Evolutionary conservation across 164 flowering plant genomes (phyloP).

Genomic region (Tetrastigma voinierianum): DNA sequence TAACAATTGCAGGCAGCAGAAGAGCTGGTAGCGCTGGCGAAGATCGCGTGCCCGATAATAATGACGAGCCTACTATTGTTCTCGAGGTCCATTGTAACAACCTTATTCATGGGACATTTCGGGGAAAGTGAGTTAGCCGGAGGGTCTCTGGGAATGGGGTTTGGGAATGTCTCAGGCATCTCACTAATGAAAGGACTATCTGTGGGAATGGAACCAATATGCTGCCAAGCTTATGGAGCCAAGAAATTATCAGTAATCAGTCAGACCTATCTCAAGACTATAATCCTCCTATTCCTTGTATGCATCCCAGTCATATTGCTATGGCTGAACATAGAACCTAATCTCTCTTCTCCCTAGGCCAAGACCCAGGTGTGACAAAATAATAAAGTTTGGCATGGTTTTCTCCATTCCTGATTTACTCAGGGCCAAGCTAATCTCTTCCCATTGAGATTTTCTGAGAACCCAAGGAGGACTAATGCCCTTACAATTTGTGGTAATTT

Average conservation of each 20-base stretch:
- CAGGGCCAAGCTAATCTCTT: slow-evolving; percentile 41
- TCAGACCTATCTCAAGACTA: slow-evolving; percentile 45
- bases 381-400: slow-evolving; percentile 42
- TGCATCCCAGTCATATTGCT: slow-evolving; percentile 37
- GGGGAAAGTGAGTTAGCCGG: slow-evolving; percentile 54
- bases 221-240: slow-evolving; percentile 71
- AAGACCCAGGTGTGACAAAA: slow-evolving; percentile 37
- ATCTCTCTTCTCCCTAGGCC: slow-evolving; percentile 44
- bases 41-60: slow-evolving; percentile 44
- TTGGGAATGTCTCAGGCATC: slow-evolving; percentile 54
- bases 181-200: slow-evolving; percentile 56
- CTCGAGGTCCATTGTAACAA: slow-evolving; percentile 47
- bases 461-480: slow-evolving; percentile 48
- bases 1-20: slow-evolving; percentile 37
- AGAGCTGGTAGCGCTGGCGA: slow-evolving; percentile 38
- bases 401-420: slow-evolving; percentile 54
- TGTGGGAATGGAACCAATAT: slow-evolving; percentile 69
- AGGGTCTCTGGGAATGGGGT: slow-evolving; percentile 48
- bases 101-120: slow-evolving; percentile 50
- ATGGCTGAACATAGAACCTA: slow-evolving; percentile 58
- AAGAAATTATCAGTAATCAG: slow-evolving; percentile 42
- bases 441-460: slow-evolving; percentile 45
- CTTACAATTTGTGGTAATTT: slow-evolving; percentile 28
- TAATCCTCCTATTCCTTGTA: slow-evolving; percentile 41
- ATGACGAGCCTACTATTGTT: slow-evolving; percentile 36